Evolutionary conservation across 2,329 filamentous ascomycete genomes (phyloP).

Genomic region (Aureobasidium zeae): DNA sequence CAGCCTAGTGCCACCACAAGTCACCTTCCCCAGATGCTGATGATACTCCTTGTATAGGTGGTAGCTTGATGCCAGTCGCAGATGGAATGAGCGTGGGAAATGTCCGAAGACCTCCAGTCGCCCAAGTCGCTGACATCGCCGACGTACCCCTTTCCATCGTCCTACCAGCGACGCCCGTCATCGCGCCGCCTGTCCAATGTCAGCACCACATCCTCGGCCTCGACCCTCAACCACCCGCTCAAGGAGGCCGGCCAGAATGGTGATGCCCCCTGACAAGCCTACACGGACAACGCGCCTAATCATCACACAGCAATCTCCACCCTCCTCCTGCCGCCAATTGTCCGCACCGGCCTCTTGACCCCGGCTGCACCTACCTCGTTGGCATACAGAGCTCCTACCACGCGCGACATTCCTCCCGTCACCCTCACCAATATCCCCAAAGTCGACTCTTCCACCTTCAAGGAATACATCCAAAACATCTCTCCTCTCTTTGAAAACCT

Average conservation of each 20-base stretch:
- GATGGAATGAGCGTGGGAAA: conserved; percentile 21
- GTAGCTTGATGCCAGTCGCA: too few relatives aligned
- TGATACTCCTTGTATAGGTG: too few relatives aligned
- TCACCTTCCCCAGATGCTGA: too few relatives aligned
- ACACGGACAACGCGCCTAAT: background rate
- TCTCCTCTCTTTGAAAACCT: conserved; percentile 83
- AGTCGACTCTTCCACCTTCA: conserved; percentile 71
- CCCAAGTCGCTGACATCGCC: conserved; percentile 33
- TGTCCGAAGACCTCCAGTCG: conserved; percentile 31
- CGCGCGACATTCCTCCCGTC: conserved; percentile 72
- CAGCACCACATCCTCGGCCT: conserved; percentile 59
- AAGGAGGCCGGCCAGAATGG: conserved; percentile 78
- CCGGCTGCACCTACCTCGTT: conserved; percentile 55
- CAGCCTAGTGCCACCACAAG: background rate
- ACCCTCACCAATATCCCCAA: conserved; percentile 79
- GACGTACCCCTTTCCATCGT: conserved; percentile 45
- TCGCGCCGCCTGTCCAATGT: conserved; percentile 75
- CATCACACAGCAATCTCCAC: conserved; percentile 67
- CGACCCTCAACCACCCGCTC: conserved; percentile 50
- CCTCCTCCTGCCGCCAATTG: conserved; percentile 80
- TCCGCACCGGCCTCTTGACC: conserved; percentile 74
- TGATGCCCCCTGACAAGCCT: conserved; percentile 27
- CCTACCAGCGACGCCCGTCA: conserved; percentile 39
- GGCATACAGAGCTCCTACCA: conserved; percentile 18
- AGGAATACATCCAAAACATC: conserved; percentile 74